Base-by-base conservation (phyloP, 345 rosid genomes). In the Raphanus sativus region DNA sequence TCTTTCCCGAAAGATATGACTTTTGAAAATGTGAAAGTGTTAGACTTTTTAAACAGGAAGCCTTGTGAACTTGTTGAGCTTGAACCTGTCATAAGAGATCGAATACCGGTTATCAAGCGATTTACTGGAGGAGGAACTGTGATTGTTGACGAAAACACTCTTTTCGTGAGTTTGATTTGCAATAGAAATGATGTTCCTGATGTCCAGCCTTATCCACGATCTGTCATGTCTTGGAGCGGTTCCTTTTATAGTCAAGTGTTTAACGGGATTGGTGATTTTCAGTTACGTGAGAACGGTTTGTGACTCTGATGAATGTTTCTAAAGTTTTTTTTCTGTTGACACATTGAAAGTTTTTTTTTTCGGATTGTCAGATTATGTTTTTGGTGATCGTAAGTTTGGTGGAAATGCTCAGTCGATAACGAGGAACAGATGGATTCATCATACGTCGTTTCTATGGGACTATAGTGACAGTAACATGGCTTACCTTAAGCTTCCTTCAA, bases 81-180 rank as follows among this genome's bases (percentile, higher is more conserved):
- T 82, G 81, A 75, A 61, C 71, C 85, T 33, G 90, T 94, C 30
- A 75, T 88, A 45, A 86, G 50, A 73, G 89, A 91, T 77, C 67
- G 73, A 75, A 63, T 91, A 70, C 93, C 94, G 50, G 94, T 91
- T 10, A 87, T 91, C 64, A 90, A 83, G 82, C 81, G 98, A 77
- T 91, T 91, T 69, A 87, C 87, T 0, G 97, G 97, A 62, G 97
- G 97, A 76, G 98, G 98, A 73, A 94, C 98, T 62, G 98, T 94
- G 77, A 68, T 88, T 67, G 98, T 89, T 71, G 98, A 90, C 36
- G 4, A 62, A 0, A 90, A 80, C 68, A 94, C 93, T 45, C 17
- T 94, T 16, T 94, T 91, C 71, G 89, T 88, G 50, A 88, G 93
- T 75, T 84, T 94, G 77, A 91, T 94, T 77, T 91, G 96, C 85